These are phyloP conservation scores for Chlorella sp. DNA, from an alignment of 139 green algal species.

Conservation along the genomic window DNA sequence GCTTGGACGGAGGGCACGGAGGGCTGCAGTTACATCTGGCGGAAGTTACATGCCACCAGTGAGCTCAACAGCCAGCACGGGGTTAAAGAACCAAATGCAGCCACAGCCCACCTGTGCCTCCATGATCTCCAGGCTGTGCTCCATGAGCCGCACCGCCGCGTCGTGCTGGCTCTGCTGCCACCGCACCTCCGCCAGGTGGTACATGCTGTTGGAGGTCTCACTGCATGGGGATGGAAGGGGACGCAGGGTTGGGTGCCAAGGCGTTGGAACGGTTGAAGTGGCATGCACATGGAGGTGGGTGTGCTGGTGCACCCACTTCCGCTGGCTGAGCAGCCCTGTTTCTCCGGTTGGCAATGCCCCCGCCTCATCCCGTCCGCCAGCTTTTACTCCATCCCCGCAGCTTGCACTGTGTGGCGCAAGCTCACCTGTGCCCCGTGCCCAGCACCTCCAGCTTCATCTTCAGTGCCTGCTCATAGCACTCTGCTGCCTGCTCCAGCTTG, in stretches of 20 bases:
- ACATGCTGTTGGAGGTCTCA: conserved; percentile 31
- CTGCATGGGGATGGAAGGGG: not conserved
- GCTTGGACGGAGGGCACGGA: too few relatives aligned
- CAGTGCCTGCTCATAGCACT: conserved; percentile 56
- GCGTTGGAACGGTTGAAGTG: not conserved
- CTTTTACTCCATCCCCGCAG: too few relatives aligned
- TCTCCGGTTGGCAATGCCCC: too few relatives aligned
- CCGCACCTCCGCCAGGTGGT: conserved; percentile 41
- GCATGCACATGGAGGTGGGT: too few relatives aligned
- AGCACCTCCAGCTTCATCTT: conserved; percentile 66
- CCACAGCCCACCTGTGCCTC: conserved; percentile 32
- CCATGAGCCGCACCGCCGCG: conserved; percentile 30
- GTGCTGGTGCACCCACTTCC: too few relatives aligned
- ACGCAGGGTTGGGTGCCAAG: not conserved
- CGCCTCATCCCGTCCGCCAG: too few relatives aligned
- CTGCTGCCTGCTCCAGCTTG: conserved; percentile 3
- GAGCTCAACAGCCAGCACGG: not conserved
- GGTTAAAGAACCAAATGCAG: not conserved
- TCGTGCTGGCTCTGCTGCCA: conserved; percentile 27
- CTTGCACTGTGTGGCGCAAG: too few relatives aligned
- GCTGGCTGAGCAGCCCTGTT: too few relatives aligned
- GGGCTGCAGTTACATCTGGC: too few relatives aligned
- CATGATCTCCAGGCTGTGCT: conserved; percentile 42
- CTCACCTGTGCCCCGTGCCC: conserved; percentile 29
- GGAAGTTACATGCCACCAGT: not conserved